phyloP scores from a whole-genome alignment of 2,329 filamentous ascomycete species.

The Fusarium gaditjirri region DNA sequence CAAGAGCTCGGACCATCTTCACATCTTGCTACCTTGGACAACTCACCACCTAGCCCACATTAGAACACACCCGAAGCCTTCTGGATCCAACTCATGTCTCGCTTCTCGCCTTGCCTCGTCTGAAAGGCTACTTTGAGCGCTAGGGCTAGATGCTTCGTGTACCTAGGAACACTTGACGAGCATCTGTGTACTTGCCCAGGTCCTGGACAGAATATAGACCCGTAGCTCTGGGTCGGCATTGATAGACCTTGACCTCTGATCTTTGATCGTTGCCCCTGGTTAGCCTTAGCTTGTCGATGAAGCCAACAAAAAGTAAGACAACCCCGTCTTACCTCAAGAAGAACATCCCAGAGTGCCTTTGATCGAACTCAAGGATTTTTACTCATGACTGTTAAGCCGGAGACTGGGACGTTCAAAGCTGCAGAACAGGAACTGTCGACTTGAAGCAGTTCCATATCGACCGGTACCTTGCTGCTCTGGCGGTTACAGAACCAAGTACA shows the following conservation, averaged over 20 bases:
- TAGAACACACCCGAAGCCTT: constrained; percentile 21
- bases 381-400: not conserved
- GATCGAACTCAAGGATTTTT: not conserved
- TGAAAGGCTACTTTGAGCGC: not conserved
- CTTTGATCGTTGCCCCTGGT: constrained; percentile 25
- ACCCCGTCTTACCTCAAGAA: not conserved
- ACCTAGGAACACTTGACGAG: not conserved
- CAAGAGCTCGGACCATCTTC: constrained; percentile 26
- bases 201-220: constrained; percentile 4
- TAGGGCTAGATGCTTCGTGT: constrained; percentile 9
- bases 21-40: not conserved
- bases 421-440: not conserved
- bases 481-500: constrained; percentile 21
- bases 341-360: not conserved
- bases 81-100: constrained; percentile 1
- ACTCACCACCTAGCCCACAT: constrained; percentile 16
- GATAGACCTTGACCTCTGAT: constrained; percentile 26
- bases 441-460: constrained; percentile 13
- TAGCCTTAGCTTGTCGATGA: constrained; percentile 19
- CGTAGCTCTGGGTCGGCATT: constrained; percentile 37
- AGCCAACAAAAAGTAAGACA: constrained; percentile 7
- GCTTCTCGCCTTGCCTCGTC: constrained; percentile 15
- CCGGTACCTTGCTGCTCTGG: constrained; percentile 16
- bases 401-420: not conserved
- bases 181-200: not conserved